Conservation (phyloP, 345 rosid genomes). For the Ailanthus altissimus region DNA sequence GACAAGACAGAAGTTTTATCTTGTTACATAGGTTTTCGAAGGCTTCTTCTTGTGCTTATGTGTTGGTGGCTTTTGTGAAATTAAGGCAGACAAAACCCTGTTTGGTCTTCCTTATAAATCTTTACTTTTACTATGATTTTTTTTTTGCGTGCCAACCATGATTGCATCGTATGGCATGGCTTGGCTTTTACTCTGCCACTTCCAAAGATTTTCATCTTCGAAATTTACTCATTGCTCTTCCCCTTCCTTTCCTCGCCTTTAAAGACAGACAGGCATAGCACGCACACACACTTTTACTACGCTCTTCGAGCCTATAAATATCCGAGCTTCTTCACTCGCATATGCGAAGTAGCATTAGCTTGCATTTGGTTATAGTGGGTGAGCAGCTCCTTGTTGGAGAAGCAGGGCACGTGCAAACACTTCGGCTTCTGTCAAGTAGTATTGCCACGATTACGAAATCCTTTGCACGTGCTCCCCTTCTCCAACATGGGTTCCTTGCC, state of each 20-base stretch:
- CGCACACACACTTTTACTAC: slow-evolving; percentile 13
- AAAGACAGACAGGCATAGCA: neutral
- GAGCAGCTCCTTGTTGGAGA: slow-evolving; percentile 87
- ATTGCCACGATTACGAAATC: neutral
- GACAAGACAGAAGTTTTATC: slow-evolving; percentile 14
- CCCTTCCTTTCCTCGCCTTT: neutral
- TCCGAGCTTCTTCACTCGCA: slow-evolving; percentile 1
- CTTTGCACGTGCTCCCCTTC: slow-evolving; percentile 95
- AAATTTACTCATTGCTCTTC: slow-evolving; percentile 26
- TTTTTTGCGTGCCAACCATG: slow-evolving; percentile 34
- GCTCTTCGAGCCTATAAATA: slow-evolving; percentile 48
- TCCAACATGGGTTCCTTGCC: slow-evolving; percentile 80
- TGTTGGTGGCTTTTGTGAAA: slow-evolving; percentile 30
- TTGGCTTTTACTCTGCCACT: slow-evolving; percentile 1
- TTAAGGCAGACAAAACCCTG: slow-evolving; percentile 35
- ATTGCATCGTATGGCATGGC: slow-evolving; percentile 49
- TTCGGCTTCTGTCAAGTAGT: neutral
- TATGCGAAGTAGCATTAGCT: neutral
- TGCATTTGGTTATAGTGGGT: slow-evolving; percentile 28
- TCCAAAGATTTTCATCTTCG: neutral
- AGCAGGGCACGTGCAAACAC: slow-evolving; percentile 99
- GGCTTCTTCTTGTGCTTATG: neutral
- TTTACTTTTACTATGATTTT: slow-evolving; percentile 30
- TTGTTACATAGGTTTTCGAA: slow-evolving; percentile 17
- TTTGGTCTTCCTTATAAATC: slow-evolving; percentile 26